Conservation (phyloP, 176 grass and related monocot species). For the maize (Zea mays) region DNA sequence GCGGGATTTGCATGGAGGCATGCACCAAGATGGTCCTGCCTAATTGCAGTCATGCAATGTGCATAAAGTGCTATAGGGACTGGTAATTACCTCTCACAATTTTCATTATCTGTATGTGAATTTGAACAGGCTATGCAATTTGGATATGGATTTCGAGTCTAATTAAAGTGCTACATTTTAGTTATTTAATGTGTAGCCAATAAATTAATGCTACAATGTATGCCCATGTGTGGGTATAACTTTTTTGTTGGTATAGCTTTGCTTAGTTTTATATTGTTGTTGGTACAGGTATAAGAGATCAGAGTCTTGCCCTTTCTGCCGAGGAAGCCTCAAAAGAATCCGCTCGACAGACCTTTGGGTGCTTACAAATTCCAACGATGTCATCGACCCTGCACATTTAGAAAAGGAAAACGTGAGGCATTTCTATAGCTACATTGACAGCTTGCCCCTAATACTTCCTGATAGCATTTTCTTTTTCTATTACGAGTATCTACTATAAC, state of each 20-base stretch:
- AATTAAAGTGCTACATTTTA: background rate
- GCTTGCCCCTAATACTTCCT: slow-evolving; percentile 56
- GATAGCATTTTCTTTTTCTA: slow-evolving; percentile 65
- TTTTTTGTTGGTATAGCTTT: background rate
- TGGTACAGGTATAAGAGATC: slow-evolving; percentile 57
- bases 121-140: background rate
- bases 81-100: slow-evolving; percentile 45
- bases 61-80: slow-evolving; percentile 75
- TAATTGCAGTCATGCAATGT: slow-evolving; percentile 80
- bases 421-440: slow-evolving; percentile 63
- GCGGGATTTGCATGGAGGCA: slow-evolving; percentile 73
- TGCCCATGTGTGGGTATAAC: background rate
- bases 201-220: background rate
- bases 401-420: slow-evolving; percentile 55
- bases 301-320: slow-evolving; percentile 64
- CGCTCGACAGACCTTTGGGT: slow-evolving; percentile 66
- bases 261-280: background rate
- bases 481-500: slow-evolving; percentile 56
- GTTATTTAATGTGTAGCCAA: background rate
- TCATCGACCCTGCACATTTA: slow-evolving; percentile 50
- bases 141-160: background rate
- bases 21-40: slow-evolving; percentile 82
- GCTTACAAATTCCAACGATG: slow-evolving; percentile 54
- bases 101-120: background rate
- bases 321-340: slow-evolving; percentile 63